Percentiles rank a stretch among this genome's conserved stretches.
Evolutionary conservation across 495 filamentous ascomycete genomes (phyloP).

Genomic region (Pyrenula massariospora): DNA sequence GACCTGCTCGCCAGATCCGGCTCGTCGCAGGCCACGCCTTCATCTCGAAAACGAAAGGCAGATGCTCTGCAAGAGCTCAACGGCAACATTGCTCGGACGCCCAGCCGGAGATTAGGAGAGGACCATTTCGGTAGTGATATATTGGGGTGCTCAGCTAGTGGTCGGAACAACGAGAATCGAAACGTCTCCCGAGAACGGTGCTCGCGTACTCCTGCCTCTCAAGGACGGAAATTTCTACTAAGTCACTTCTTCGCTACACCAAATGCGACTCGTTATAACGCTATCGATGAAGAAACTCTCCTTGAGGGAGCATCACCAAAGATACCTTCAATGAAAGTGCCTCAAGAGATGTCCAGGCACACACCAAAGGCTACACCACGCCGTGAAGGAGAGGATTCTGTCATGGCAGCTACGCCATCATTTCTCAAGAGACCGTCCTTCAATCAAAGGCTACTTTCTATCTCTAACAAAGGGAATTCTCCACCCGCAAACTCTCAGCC

Average conservation of each 20-base stretch:
- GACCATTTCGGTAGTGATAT: constrained; percentile 22
- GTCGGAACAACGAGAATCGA: constrained; percentile 14
- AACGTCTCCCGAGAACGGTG: constrained; percentile 24
- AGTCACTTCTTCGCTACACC: constrained; percentile 56
- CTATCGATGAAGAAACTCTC: background rate
- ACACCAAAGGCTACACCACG: background rate
- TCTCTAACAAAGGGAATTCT: background rate
- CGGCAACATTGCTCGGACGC: constrained; percentile 29
- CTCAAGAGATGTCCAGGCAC: background rate
- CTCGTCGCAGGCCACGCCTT: constrained; percentile 30
- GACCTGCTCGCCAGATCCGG: constrained; percentile 61
- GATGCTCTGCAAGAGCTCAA: constrained; percentile 17
- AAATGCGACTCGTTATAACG: constrained; percentile 2
- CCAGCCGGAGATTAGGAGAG: constrained; percentile 3
- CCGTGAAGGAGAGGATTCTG: background rate
- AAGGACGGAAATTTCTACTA: constrained; percentile 46
- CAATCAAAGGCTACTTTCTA: background rate
- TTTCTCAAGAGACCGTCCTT: background rate
- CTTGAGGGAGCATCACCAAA: too few relatives aligned
- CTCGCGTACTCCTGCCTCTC: constrained; percentile 48
- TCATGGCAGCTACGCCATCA: background rate
- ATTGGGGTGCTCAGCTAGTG: background rate
- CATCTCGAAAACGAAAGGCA: constrained; percentile 19
- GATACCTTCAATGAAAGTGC: background rate
- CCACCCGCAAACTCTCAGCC: background rate